Conservation (phyloP, 179 eudicot species). For the Silene coronaria region DNA sequence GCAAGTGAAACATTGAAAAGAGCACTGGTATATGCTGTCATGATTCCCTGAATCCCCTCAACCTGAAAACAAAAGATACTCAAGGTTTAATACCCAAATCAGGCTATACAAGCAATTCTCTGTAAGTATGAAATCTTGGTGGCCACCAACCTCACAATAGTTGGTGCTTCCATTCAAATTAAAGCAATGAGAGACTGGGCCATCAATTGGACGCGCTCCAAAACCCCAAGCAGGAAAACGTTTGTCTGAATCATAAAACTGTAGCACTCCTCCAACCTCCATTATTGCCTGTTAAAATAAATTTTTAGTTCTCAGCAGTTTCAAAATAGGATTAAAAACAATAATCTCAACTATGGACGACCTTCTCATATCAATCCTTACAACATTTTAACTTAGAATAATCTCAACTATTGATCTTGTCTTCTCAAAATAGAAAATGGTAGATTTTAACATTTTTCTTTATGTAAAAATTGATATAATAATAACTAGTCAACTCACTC, state of each 20-base stretch:
- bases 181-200: slow-evolving; percentile 97
- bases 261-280: slow-evolving; percentile 89
- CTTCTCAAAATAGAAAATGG: too few relatives aligned
- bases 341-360: too few relatives aligned
- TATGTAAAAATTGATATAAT: too few relatives aligned
- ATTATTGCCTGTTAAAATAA: slow-evolving; percentile 58
- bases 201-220: slow-evolving; percentile 99
- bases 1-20: slow-evolving; percentile 89
- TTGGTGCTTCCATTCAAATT: slow-evolving; percentile 93
- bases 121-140: not conserved
- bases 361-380: too few relatives aligned
- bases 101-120: not conserved
- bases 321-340: too few relatives aligned
- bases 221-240: slow-evolving; percentile 98
- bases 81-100: slow-evolving; percentile 1
- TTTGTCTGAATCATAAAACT: slow-evolving; percentile 85
- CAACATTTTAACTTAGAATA: too few relatives aligned
- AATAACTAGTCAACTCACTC: too few relatives aligned
- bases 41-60: slow-evolving; percentile 91
- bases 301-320: not conserved
- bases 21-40: slow-evolving; percentile 79
- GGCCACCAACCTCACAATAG: slow-evolving; percentile 66
- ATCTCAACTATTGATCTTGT: too few relatives aligned
- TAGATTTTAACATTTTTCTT: too few relatives aligned
- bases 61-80: slow-evolving; percentile 45